These are phyloP conservation scores for Alectoria sarmentosa DNA, from an alignment of 495 filamentous ascomycete species.

Conservation along the genomic window DNA sequence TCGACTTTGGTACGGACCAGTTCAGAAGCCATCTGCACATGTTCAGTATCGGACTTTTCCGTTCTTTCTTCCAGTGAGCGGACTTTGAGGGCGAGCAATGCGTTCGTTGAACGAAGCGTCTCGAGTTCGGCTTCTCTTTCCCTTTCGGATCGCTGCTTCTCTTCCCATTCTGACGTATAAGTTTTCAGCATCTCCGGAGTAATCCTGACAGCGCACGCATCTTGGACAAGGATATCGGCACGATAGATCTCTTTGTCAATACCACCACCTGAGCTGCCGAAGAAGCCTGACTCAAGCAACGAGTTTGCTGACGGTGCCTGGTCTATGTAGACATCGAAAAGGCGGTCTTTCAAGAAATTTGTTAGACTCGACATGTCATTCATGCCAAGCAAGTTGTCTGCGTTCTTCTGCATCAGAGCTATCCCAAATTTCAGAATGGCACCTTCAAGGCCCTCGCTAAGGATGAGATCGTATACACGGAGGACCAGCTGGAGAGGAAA, in stretches of 20 bases:
- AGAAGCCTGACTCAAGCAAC: constrained; percentile 94
- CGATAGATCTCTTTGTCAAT: constrained; percentile 94
- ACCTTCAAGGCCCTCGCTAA: constrained; percentile 87
- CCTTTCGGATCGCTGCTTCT: constrained; percentile 67
- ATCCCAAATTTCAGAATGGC: constrained; percentile 90
- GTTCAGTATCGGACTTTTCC: constrained; percentile 85
- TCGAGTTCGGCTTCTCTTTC: constrained; percentile 83
- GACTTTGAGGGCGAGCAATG: constrained; percentile 59
- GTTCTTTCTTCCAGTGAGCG: constrained; percentile 79
- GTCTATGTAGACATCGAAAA: constrained; percentile 97
- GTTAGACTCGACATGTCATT: constrained; percentile 84
- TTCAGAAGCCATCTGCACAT: constrained; percentile 85
- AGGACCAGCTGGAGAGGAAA: constrained; percentile 95
- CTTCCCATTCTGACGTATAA: constrained; percentile 89
- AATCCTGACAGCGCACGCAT: constrained; percentile 86
- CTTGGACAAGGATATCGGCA: constrained; percentile 85
- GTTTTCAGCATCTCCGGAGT: constrained; percentile 67
- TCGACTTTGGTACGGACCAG: constrained; percentile 87
- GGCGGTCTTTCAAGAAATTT: constrained; percentile 79
- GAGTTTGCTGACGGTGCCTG: constrained; percentile 78
- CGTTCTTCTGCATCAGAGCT: constrained; percentile 91
- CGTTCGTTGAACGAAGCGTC: constrained; percentile 54
- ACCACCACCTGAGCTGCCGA: constrained; percentile 79
- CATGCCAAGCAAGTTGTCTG: constrained; percentile 69
- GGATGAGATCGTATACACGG: constrained; percentile 92